Percentiles rank a stretch among this genome's conserved stretches.
Conservation (phyloP, 2,329 filamentous ascomycete genomes). For the Colletotrichum sp. region DNA sequence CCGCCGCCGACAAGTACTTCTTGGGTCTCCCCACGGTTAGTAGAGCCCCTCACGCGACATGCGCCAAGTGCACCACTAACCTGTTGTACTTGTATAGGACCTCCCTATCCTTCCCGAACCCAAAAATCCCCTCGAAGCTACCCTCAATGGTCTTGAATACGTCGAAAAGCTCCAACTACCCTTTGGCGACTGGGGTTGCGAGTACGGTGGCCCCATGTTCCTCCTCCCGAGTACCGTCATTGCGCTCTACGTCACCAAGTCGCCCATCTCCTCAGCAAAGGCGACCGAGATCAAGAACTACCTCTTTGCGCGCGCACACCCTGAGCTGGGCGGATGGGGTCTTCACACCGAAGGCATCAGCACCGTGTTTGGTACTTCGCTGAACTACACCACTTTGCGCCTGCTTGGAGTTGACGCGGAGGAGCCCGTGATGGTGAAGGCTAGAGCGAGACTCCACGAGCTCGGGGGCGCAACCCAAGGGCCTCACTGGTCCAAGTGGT, state of each 20-base stretch:
- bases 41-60: not conserved
- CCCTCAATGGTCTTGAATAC: conserved; percentile 83
- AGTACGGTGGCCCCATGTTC: conserved; percentile 98
- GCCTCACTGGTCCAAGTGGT: conserved; percentile 98
- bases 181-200: conserved; percentile 93
- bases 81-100: conserved; percentile 53
- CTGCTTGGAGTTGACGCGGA: conserved; percentile 84
- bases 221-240: conserved; percentile 85
- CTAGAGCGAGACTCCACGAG: conserved; percentile 80
- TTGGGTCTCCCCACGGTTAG: conserved; percentile 79
- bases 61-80: not conserved
- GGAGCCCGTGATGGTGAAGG: conserved; percentile 84
- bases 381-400: conserved; percentile 86
- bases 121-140: conserved; percentile 76
- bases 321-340: conserved; percentile 95
- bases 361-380: conserved; percentile 84
- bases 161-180: conserved; percentile 89
- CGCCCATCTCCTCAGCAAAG: conserved; percentile 80
- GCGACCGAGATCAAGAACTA: conserved; percentile 93
- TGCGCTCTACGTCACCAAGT: conserved; percentile 88
- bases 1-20: conserved; percentile 86
- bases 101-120: conserved; percentile 75
- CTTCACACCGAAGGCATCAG: conserved; percentile 94
- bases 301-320: conserved; percentile 82
- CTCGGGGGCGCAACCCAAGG: conserved; percentile 83